Base-by-base conservation (phyloP, 2,329 filamentous ascomycete species). In the Chrysosporium keratinophilum region DNA sequence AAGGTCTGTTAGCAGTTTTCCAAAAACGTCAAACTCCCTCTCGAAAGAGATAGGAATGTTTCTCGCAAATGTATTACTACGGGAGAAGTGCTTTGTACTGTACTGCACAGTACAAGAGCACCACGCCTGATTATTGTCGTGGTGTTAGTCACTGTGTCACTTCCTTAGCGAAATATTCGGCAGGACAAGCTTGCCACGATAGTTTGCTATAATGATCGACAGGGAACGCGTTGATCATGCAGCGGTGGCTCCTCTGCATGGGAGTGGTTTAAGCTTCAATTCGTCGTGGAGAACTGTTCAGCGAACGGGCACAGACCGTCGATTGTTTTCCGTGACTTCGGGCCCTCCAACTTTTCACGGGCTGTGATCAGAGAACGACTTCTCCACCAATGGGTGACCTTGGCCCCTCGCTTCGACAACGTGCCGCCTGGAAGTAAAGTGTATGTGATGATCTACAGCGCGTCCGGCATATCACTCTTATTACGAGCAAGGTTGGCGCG, bases 371-470 rank as follows among this genome's bases (percentile, higher is more conserved):
- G 42, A 52, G 17, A 23, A 31, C 14, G 19, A 40, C 33, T 54
- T 48, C 43, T 43, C 51, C 51, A 49, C 44, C 51, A 54, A 49
- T 54, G 12, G 31, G 17, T 20, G 10, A 35, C 45, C 51, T 28
- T 39, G 23, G 19, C 44, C 39, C 43, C 34, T 54, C 51, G 51
- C 51, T 54, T 54, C 51, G 19, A 48, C 34, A 34, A n/a, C 45
- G 45, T 52, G 20, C 39, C 39, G 50, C 42, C 42, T 40, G 50
- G 40, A 52, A 52, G 42, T 45, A 52, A 52, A 44, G 42, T 31
- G 20, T 52, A 52, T 33, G 50, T 46, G 50, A 52, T 42, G 50
- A 52, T 52, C 50, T 39, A 46, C 50, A 41, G 15, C 35, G 42
- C 50, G 40, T 45, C 41, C 42, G 50, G 33, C 42, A 52, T 45